These are phyloP conservation scores for Penicillium corylophilum DNA, from an alignment of 2,329 filamentous ascomycete genomes.

Conservation along the genomic window DNA sequence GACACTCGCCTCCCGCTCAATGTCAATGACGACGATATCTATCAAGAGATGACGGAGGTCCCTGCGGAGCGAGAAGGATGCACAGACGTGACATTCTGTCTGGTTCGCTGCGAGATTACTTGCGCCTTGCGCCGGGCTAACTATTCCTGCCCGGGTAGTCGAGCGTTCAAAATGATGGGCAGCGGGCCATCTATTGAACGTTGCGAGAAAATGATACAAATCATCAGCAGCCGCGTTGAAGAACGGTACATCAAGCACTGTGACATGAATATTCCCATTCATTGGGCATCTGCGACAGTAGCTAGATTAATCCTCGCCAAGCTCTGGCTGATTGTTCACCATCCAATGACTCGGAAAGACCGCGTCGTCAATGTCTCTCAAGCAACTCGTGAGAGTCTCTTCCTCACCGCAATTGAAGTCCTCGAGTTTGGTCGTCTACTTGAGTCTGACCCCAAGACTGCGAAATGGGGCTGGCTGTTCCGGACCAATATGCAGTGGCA, in stretches of 20 bases:
- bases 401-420: constrained; percentile 70
- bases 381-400: constrained; percentile 66
- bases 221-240: constrained; percentile 56
- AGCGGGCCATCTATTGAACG: constrained; percentile 28
- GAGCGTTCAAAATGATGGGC: constrained; percentile 15
- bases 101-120: constrained; percentile 56
- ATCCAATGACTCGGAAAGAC: constrained; percentile 65
- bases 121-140: constrained; percentile 41
- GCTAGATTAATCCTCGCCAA: constrained; percentile 72
- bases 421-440: constrained; percentile 69
- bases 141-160: constrained; percentile 32
- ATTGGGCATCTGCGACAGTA: constrained; percentile 68
- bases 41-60: constrained; percentile 48
- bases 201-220: constrained; percentile 50
- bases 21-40: constrained; percentile 53
- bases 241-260: constrained; percentile 56
- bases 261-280: constrained; percentile 54
- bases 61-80: constrained; percentile 52
- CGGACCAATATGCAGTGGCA: constrained; percentile 66
- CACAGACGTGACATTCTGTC: constrained; percentile 54
- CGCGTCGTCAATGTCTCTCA: constrained; percentile 57
- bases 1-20: constrained; percentile 53
- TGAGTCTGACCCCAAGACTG: constrained; percentile 61
- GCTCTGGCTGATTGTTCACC: constrained; percentile 74
- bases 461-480: constrained; percentile 66